These are phyloP conservation scores for Talaromyces wortmannii DNA, from an alignment of 495 filamentous ascomycete species.

Conservation along the genomic window DNA sequence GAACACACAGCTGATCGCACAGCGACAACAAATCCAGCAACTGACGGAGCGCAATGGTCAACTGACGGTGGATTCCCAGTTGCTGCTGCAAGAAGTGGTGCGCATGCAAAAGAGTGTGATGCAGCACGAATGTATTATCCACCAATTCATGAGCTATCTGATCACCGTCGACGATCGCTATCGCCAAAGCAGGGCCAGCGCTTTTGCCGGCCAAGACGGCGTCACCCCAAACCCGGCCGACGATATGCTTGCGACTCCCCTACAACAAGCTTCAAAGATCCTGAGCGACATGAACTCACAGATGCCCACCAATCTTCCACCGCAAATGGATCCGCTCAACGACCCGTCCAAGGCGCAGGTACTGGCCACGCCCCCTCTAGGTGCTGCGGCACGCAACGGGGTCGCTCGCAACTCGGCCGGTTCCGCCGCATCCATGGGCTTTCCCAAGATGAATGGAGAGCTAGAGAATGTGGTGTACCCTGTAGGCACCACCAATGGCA, in stretches of 20 bases:
- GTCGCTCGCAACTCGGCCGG: slow-evolving; percentile 38
- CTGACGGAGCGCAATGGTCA: slow-evolving; percentile 81
- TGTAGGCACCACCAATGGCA: slow-evolving; percentile 80
- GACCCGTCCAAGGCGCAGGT: slow-evolving; percentile 55
- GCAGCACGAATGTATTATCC: slow-evolving; percentile 72
- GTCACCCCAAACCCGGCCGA: slow-evolving; percentile 41
- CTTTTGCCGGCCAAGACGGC: slow-evolving; percentile 34
- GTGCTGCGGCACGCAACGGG: slow-evolving; percentile 29
- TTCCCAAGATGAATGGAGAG: slow-evolving; percentile 50
- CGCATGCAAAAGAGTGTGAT: slow-evolving; percentile 84
- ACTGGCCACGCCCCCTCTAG: slow-evolving; percentile 39
- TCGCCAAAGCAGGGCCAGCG: slow-evolving; percentile 47
- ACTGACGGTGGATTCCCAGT: slow-evolving; percentile 74
- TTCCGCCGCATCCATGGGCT: slow-evolving; percentile 43
- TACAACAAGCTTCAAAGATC: slow-evolving; percentile 86
- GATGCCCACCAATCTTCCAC: slow-evolving; percentile 60
- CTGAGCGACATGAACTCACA: slow-evolving; percentile 69
- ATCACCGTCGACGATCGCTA: slow-evolving; percentile 59
- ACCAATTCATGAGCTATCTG: slow-evolving; percentile 66
- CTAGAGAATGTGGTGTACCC: slow-evolving; percentile 84
- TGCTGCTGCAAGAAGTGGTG: slow-evolving; percentile 82
- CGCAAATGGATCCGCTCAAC: slow-evolving; percentile 67
- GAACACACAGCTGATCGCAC: slow-evolving; percentile 80
- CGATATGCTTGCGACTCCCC: slow-evolving; percentile 71
- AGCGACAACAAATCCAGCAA: slow-evolving; percentile 84